A percentile compares a stretch with the other conserved stretches of the same genome.
phyloP scores from a whole-genome alignment of 2,329 filamentous ascomycete species.

The Plenodomus lindquistii region DNA sequence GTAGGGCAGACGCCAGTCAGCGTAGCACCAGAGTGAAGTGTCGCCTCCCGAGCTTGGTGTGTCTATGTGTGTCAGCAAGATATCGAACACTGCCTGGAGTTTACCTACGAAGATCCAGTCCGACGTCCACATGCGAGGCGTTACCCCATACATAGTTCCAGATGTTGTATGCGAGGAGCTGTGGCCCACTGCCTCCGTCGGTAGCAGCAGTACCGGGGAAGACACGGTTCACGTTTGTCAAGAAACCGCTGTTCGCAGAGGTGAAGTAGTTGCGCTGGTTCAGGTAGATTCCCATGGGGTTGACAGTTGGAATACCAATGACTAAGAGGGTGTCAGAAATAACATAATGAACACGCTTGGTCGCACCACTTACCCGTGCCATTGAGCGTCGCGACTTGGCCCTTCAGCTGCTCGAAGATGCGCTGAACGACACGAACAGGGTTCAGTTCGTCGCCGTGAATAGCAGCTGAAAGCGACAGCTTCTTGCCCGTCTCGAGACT shows the following conservation, averaged over 20 bases:
- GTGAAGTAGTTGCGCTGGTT: slow-evolving; percentile 48
- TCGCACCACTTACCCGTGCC: slow-evolving; percentile 34
- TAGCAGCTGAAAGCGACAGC: slow-evolving; percentile 43
- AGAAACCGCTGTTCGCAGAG: slow-evolving; percentile 27
- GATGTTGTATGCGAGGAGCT: slow-evolving; percentile 41
- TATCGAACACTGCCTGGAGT: background rate
- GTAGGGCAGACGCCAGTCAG: slow-evolving; percentile 43
- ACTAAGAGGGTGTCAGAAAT: slow-evolving; percentile 24
- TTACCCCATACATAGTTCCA: slow-evolving; percentile 47
- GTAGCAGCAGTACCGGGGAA: slow-evolving; percentile 33
- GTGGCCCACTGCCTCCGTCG: slow-evolving; percentile 30
- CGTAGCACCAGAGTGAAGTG: slow-evolving; percentile 46
- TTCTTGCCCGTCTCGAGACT: slow-evolving; percentile 43
- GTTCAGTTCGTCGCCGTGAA: slow-evolving; percentile 47
- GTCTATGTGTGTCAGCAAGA: slow-evolving; percentile 15
- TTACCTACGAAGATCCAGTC: slow-evolving; percentile 39
- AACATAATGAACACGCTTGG: background rate
- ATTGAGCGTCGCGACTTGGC: slow-evolving; percentile 36
- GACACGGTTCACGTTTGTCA: slow-evolving; percentile 44
- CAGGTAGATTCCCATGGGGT: slow-evolving; percentile 46
- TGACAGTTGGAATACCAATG: slow-evolving; percentile 46
- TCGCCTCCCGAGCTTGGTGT: slow-evolving; percentile 44
- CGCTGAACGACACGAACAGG: slow-evolving; percentile 43
- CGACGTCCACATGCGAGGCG: slow-evolving; percentile 44
- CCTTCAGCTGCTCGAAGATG: slow-evolving; percentile 38